Evolutionary conservation across 169 alveolate genomes (phyloP).

Genomic region (Eimeria acervulina): DNA sequence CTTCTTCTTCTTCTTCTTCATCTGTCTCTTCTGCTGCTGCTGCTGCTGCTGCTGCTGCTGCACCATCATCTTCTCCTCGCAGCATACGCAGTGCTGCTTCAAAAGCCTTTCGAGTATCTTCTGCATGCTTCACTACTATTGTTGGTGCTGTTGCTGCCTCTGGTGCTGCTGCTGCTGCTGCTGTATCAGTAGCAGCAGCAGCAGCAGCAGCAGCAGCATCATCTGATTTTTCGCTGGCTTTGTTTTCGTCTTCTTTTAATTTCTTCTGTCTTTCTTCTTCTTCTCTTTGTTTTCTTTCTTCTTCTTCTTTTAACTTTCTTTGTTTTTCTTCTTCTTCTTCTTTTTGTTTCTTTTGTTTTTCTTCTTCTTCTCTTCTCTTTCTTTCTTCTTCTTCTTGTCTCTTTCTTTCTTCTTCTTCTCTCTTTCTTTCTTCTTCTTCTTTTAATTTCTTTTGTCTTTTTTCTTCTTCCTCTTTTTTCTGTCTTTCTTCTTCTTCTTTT

Average conservation of each 20-base stretch:
- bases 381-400: not conserved
- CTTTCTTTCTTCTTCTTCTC: slow-evolving; percentile 5
- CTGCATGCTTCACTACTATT: not conserved
- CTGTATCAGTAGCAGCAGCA: too few species aligned
- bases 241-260: too few species aligned
- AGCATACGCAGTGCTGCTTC: not conserved
- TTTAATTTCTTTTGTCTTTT: too few species aligned
- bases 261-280: too few species aligned
- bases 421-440: not conserved
- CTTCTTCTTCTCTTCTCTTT: not conserved
- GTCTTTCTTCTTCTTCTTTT: not conserved
- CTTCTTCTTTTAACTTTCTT: too few species aligned
- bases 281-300: too few species aligned
- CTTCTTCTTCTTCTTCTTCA: not conserved
- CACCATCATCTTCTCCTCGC: not conserved
- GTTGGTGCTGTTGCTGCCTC: too few species aligned
- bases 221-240: too few species aligned
- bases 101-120: not conserved
- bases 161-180: too few species aligned
- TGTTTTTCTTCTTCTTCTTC: not conserved
- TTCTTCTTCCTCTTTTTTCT: not conserved
- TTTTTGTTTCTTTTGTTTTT: not conserved
- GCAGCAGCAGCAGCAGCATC: too few species aligned
- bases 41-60: not conserved
- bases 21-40: too few species aligned